Evolutionary conservation across 257 asterid species (phyloP).

Genomic region (Nyctanthes arbortristis): DNA sequence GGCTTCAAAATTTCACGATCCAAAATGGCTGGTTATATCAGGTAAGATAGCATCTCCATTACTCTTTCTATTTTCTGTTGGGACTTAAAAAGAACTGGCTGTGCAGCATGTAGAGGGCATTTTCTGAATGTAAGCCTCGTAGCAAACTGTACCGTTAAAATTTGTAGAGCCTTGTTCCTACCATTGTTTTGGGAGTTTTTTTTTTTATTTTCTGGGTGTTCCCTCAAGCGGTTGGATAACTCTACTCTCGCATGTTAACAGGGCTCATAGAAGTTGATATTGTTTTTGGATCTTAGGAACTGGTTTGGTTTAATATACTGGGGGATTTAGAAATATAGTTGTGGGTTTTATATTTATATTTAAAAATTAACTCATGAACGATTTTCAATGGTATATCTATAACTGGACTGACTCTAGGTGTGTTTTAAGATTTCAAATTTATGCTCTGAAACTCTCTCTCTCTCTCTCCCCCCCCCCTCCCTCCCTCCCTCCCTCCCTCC

Average conservation of each 20-base stretch:
- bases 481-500: no score
- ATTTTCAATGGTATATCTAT: neutral
- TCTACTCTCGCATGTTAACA: neutral
- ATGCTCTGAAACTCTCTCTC: no score
- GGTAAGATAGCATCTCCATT: conserved; percentile 38
- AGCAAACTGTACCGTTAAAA: neutral
- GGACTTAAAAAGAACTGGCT: neutral
- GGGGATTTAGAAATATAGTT: neutral
- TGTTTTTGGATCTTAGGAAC: neutral
- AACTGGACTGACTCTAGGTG: neutral
- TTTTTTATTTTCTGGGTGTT: neutral
- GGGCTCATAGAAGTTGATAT: neutral
- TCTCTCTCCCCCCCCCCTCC: no score
- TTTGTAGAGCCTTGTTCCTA: neutral
- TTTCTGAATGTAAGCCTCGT: conserved; percentile 2
- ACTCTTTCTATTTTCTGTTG: neutral
- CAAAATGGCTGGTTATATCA: conserved; percentile 81
- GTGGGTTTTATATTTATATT: neutral
- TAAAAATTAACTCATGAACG: neutral
- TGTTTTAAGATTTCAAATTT: neutral
- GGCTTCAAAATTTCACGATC: conserved; percentile 95
- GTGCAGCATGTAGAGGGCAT: neutral
- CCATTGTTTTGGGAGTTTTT: neutral
- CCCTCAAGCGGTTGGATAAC: neutral
- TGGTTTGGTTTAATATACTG: neutral